phyloP scores from a whole-genome alignment of 202 grass and related monocot genomes.

The Brachypodium distachyon region DNA sequence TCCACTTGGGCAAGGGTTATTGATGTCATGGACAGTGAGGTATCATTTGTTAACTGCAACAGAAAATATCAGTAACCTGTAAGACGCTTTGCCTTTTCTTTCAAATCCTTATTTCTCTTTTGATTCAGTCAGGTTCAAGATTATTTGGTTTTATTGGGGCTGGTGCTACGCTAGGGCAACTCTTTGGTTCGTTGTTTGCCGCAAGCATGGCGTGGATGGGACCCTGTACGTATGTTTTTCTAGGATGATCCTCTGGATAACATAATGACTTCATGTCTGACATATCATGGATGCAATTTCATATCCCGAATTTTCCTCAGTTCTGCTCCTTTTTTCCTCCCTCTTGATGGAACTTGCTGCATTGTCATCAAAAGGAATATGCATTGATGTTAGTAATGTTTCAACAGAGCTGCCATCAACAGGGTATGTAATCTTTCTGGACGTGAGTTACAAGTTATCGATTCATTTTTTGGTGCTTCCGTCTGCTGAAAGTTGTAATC shows the following conservation, averaged over 20 bases:
- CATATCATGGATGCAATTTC: not conserved
- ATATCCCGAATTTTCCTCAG: constrained; percentile 28
- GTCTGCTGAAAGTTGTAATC: not conserved
- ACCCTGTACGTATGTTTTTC: constrained; percentile 55
- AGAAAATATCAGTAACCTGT: not conserved
- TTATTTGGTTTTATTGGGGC: constrained; percentile 94
- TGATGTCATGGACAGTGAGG: constrained; percentile 96
- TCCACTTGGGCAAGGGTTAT: constrained; percentile 96
- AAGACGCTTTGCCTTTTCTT: not conserved
- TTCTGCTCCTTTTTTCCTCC: constrained; percentile 77
- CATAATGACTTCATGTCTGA: not conserved
- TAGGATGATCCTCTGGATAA: not conserved
- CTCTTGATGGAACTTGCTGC: constrained; percentile 90
- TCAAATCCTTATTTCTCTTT: constrained; percentile 37
- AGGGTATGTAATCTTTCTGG: constrained; percentile 33
- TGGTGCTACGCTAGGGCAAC: constrained; percentile 88
- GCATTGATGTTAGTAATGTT: constrained; percentile 29
- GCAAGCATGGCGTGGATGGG: constrained; percentile 90
- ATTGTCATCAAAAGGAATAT: constrained; percentile 81
- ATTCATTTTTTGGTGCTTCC: not conserved
- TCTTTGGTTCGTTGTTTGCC: constrained; percentile 84
- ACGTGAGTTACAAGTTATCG: not conserved
- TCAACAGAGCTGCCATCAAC: constrained; percentile 41
- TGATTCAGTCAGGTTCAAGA: constrained; percentile 96
- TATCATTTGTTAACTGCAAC: constrained; percentile 16